Evolutionary conservation across 2,329 filamentous ascomycete genomes (phyloP).

Genomic region (Cercospora zeina): DNA sequence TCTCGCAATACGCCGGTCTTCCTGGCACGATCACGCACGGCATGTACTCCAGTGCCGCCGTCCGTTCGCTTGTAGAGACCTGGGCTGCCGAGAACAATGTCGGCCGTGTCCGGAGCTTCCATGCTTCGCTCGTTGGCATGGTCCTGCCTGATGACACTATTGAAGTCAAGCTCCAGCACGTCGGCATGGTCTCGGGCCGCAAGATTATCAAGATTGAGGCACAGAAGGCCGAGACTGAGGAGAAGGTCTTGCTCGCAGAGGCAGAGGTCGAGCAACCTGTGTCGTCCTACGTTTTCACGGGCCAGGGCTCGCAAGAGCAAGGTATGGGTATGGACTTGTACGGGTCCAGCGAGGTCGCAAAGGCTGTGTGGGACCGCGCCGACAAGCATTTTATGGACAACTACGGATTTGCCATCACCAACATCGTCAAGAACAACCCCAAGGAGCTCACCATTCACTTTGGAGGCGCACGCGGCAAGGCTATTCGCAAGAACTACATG

Average conservation of each 20-base stretch:
- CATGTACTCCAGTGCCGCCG: constrained; percentile 98
- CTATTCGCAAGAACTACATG: constrained; percentile 98
- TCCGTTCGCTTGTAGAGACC: constrained; percentile 93
- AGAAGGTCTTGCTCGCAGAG: constrained; percentile 92
- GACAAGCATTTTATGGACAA: constrained; percentile 99
- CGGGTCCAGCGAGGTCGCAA: constrained; percentile 85
- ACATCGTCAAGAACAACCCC: constrained; percentile 99
- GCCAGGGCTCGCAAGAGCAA: constrained; percentile 97
- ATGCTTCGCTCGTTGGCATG: constrained; percentile 96
- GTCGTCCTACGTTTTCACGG: constrained; percentile 96
- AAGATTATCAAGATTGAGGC: constrained; percentile 99
- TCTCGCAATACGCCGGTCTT: constrained; percentile 91
- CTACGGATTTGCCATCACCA: constrained; percentile 96
- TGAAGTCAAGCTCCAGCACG: constrained; percentile 90
- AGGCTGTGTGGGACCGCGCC: constrained; percentile 96
- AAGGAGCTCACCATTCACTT: constrained; percentile 99
- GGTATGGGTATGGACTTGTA: constrained; percentile 99
- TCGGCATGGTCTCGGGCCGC: constrained; percentile 95
- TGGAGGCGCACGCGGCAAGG: constrained; percentile 92
- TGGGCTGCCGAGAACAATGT: constrained; percentile 99
- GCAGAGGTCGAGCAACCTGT: constrained; percentile 97
- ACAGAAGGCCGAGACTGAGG: constrained; percentile 90
- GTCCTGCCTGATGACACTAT: constrained; percentile 95
- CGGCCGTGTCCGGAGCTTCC: constrained; percentile 94
- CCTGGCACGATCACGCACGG: constrained; percentile 97